Percentiles rank a stretch among this genome's conserved stretches.
Evolutionary conservation across 768 basidiomycete species (phyloP).

Genomic region (Hygrophoropsis aurantiaca): DNA sequence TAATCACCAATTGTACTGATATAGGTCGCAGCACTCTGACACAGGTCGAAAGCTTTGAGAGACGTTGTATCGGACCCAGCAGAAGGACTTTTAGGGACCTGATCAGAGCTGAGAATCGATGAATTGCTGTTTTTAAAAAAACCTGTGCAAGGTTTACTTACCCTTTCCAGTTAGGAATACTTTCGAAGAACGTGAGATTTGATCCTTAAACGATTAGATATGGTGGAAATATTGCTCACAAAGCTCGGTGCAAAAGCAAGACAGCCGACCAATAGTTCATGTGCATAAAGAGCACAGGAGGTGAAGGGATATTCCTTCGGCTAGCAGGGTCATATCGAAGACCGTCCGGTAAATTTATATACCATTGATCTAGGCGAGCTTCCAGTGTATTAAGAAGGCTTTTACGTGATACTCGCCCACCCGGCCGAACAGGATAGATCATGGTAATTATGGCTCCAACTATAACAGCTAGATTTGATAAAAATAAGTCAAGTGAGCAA

Average conservation of each 20-base stretch:
- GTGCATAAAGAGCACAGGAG: slow-evolving; percentile 68
- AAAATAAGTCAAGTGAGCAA: slow-evolving; percentile 1
- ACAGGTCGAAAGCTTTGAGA: slow-evolving; percentile 71
- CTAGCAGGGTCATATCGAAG: slow-evolving; percentile 60
- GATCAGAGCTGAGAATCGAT: slow-evolving; percentile 37
- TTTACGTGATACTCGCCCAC: slow-evolving; percentile 46
- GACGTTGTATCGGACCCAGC: slow-evolving; percentile 42
- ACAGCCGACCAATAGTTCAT: slow-evolving; percentile 77
- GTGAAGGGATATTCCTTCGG: slow-evolving; percentile 53
- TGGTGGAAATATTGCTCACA: slow-evolving; percentile 48
- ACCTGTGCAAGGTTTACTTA: slow-evolving; percentile 30
- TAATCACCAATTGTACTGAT: slow-evolving; percentile 59
- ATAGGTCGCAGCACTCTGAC: slow-evolving; percentile 71
- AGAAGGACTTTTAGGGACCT: slow-evolving; percentile 42
- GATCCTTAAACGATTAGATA: slow-evolving; percentile 2
- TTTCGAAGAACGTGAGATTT: slow-evolving; percentile 25
- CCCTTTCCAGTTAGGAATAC: slow-evolving; percentile 76
- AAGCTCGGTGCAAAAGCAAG: slow-evolving; percentile 72
- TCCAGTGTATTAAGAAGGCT: slow-evolving; percentile 56
- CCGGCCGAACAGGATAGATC: slow-evolving; percentile 67
- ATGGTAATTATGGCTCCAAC: slow-evolving; percentile 64
- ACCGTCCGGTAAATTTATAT: slow-evolving; percentile 61
- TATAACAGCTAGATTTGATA: slow-evolving; percentile 52
- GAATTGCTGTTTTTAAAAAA: neutral
- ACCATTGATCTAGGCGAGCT: slow-evolving; percentile 72